Conservation (phyloP, 345 rosid species). For the Arabidopsis thaliana region TAIR10.1 NC_003075.7:11614501-11615000, state of each 20-base stretch:
- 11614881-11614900: neutral
- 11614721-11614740: neutral
- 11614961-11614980: neutral
- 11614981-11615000: neutral
- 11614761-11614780: neutral
- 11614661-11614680: neutral
- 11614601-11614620: neutral
- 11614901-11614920: conserved; percentile 21
- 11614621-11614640: conserved; percentile 9
- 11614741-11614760: neutral
- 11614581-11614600: neutral
- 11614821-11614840: neutral
- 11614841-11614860: neutral
- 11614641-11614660: neutral
- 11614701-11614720: conserved; percentile 4
- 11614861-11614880: neutral
- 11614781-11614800: conserved; percentile 5
- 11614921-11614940: conserved; percentile 16
- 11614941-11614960: conserved; percentile 13
- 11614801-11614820: neutral
- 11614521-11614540: neutral
- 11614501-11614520: neutral
- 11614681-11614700: neutral
- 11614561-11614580: too few species aligned
- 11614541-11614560: neutral